Evolutionary conservation across 352 stramenopile species (phyloP), one percentile per base, ranked within the genome.

Genomic region (Globisporangium viniferum): DNA sequence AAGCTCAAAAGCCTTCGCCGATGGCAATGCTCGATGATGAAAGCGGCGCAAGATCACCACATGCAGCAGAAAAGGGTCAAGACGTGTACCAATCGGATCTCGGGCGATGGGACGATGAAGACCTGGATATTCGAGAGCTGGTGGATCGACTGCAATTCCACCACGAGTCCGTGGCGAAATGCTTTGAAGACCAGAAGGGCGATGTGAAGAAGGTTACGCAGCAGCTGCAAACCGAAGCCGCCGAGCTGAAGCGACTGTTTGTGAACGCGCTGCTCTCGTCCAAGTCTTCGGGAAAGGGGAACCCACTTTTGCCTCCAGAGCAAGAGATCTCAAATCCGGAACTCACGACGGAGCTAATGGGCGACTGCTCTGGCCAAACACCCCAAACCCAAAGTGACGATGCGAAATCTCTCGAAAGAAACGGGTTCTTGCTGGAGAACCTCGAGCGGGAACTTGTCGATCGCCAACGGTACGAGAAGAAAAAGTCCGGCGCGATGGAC

Each of bases 101-200:
- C 18, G 76, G 64, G 4, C 79, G 81, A 1, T 93, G 87, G 85
- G 80, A 89, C 54, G 84, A 93, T 27, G 87, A 95, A 69, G 85
- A 92, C 35, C 33, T 92, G 49, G 85, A 91, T 27, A 57, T 95
- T 7, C 83, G 85, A 4, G 84, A 93, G 27, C 78, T 95, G 1
- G 76, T 93, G 0, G 85, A 95, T 54, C 77, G 85, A 24, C 62
- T 95, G 48, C 85, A 93, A 62, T 87, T 84, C 48, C 85, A 95
- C 57, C 87, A 95, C 66, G 87, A 95, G 59, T 76, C 78, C 3
- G 84, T 92, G 27, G 73, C 82, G 7, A 93, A 92, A 64, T 82
- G 67, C 36, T 93, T 93, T 31, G 80, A 92, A 33, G 78, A 92
- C 33, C 84, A 93, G 51, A 88, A 90, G 56, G 79, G 79, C 0